A percentile compares a stretch with the other conserved stretches of the same genome.
Evolutionary conservation across 2,329 filamentous ascomycete genomes (phyloP).

Genomic region (Atkinsonella hypoxylon): DNA sequence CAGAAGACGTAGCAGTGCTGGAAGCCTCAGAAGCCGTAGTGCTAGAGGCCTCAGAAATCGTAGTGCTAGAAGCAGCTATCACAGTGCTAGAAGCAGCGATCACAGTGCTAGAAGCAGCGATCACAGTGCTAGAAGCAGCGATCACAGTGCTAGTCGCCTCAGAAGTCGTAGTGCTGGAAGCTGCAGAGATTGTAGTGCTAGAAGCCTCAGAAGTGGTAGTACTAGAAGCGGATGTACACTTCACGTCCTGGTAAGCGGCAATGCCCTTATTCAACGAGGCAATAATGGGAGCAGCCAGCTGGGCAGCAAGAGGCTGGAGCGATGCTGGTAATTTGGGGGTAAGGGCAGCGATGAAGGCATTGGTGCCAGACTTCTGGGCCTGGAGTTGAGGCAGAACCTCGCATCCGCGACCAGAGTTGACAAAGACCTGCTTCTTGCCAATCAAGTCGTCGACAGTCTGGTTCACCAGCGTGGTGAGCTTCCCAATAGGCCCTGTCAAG

Average conservation of each 20-base stretch:
- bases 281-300: not conserved
- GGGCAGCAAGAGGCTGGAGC: not conserved
- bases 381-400: constrained; percentile 2
- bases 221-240: not conserved
- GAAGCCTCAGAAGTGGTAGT: not conserved
- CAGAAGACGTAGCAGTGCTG: too few species aligned
- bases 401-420: constrained; percentile 3
- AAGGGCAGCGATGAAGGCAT: not conserved
- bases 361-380: not conserved
- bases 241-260: constrained; percentile 3
- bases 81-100: not conserved
- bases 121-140: not conserved
- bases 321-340: not conserved
- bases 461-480: not conserved
- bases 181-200: not conserved
- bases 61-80: not conserved
- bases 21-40: too few species aligned
- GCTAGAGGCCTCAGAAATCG: not conserved
- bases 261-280: not conserved
- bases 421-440: constrained; percentile 2
- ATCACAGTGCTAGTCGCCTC: not conserved
- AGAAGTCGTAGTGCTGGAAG: not conserved
- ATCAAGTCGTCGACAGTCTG: not conserved
- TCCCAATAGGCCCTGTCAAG: not conserved
- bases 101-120: not conserved